phyloP scores from a whole-genome alignment of 352 stramenopile genomes.

The Blastocystis sp. region DNA sequence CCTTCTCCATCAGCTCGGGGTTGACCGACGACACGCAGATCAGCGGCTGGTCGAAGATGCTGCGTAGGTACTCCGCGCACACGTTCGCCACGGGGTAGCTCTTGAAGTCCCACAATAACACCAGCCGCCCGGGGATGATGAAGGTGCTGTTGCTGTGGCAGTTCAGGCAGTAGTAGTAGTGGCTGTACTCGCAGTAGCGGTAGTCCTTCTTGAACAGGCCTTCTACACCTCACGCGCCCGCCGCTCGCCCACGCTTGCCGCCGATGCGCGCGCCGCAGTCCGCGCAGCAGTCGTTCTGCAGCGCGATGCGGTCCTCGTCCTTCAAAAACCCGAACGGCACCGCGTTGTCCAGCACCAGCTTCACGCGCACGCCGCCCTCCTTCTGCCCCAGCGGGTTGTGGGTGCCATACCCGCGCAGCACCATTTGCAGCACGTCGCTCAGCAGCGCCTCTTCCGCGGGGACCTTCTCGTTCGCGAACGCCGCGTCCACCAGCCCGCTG shows the following conservation, averaged over 20 bases:
- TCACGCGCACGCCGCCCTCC: slow-evolving; percentile 48
- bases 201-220: slow-evolving; percentile 66
- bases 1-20: slow-evolving; percentile 18
- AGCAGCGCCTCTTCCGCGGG: slow-evolving; percentile 29
- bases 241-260: neutral
- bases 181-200: slow-evolving; percentile 64
- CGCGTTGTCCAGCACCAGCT: slow-evolving; percentile 1
- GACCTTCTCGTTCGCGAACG: slow-evolving; percentile 2
- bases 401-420: slow-evolving; percentile 32
- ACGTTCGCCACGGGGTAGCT: slow-evolving; percentile 59
- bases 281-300: slow-evolving; percentile 67
- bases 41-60: slow-evolving; percentile 52
- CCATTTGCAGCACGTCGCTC: slow-evolving; percentile 36
- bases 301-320: slow-evolving; percentile 47
- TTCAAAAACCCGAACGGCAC: slow-evolving; percentile 17
- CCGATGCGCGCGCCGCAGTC: slow-evolving; percentile 55
- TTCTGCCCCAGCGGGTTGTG: slow-evolving; percentile 57
- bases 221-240: neutral
- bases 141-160: slow-evolving; percentile 40
- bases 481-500: neutral
- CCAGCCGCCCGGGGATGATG: slow-evolving; percentile 29
- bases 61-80: slow-evolving; percentile 22
- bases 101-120: slow-evolving; percentile 46
- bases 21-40: slow-evolving; percentile 54
- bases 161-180: slow-evolving; percentile 65